Percentiles rank a stretch among this genome's conserved stretches.
Evolutionary conservation across 805 yeast species (phyloP).

Genomic region (Komagataella pseudopastoris): DNA sequence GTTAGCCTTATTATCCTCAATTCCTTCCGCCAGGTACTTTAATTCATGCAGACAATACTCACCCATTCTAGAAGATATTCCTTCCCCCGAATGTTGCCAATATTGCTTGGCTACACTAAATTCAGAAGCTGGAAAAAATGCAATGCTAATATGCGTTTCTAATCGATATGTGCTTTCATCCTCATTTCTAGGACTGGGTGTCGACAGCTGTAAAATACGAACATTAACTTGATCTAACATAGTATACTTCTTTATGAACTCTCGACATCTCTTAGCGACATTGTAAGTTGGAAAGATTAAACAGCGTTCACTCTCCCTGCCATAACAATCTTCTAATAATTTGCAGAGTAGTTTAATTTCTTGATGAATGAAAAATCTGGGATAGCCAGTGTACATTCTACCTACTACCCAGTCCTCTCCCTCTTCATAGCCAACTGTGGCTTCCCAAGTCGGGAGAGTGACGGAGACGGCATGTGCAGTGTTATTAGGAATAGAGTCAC

Average conservation of each 20-base stretch:
- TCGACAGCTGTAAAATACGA: slow-evolving; percentile 60
- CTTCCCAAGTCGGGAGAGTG: slow-evolving; percentile 90
- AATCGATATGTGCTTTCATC: slow-evolving; percentile 46
- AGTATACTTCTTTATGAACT: slow-evolving; percentile 42
- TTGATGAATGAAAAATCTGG: slow-evolving; percentile 65
- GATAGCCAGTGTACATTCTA: slow-evolving; percentile 80
- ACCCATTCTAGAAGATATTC: slow-evolving; percentile 82
- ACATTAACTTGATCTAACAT: slow-evolving; percentile 23
- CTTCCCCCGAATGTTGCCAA: slow-evolving; percentile 98
- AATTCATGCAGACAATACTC: slow-evolving; percentile 68
- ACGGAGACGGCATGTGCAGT: slow-evolving; percentile 92
- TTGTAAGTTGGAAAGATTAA: slow-evolving; percentile 67
- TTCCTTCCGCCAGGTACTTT: slow-evolving; percentile 18
- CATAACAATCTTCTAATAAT: slow-evolving; percentile 53
- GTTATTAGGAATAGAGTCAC: slow-evolving; percentile 80
- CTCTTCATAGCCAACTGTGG: slow-evolving; percentile 85
- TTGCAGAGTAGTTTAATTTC: slow-evolving; percentile 42
- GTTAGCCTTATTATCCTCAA: slow-evolving; percentile 7
- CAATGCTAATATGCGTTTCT: slow-evolving; percentile 62
- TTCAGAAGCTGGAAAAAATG: slow-evolving; percentile 55
- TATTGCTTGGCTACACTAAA: slow-evolving; percentile 63
- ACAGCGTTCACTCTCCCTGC: slow-evolving; percentile 63
- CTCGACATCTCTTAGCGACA: slow-evolving; percentile 78
- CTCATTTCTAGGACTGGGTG: slow-evolving; percentile 48
- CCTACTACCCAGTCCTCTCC: slow-evolving; percentile 71